Evolutionary conservation across 306 rosid species (phyloP), one percentile per base, ranked within the genome.

Genomic region (Vigna nakashimae): DNA sequence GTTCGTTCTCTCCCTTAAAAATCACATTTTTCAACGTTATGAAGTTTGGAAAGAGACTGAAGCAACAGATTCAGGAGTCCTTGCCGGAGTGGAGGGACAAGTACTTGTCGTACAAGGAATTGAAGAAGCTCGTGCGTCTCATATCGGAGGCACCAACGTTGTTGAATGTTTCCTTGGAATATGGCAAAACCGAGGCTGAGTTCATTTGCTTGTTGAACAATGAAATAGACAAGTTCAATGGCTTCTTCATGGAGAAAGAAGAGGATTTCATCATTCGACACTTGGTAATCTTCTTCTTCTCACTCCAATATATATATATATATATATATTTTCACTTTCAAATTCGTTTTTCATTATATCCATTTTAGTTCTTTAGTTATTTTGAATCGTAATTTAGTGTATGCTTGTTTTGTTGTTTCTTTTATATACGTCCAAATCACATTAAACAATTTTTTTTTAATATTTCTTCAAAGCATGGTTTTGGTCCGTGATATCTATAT

Each of bases 1-100:
- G 1, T 51, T 38, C 0, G 0, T 9, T 43, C 4, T 24, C 28
- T 60, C 69, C 16, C 46, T 40, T 40, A 66, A 65, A 55, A 52
- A 55, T 24, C 12, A 20, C 9, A 11, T 8, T 3, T 14, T 46
- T 69, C 3, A 5, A 9, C 14, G 12, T 69, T 51, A 87, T 94
- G 98, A 94, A 94, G 78, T 94, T 94, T 22, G 97, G 98, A 28
- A 94, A 94, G 85, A 78, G 93, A 5, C 34, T 94, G 63, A 94
- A 94, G 84, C 89, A 90, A 20, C 98, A 90, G 51, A 87, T 89
- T 49, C 81, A 83, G 24, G 93, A 90, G 38, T 83, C 97, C 0
- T 18, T 92, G 69, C 97, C 97, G 36, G 88, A 82, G 22, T 92
- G 97, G 98, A 76, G 86, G 36, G 95, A 94, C 85, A 86, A 90